Conservation (phyloP, 441 rosid genomes). For the Eutrema salsugineum region DNA sequence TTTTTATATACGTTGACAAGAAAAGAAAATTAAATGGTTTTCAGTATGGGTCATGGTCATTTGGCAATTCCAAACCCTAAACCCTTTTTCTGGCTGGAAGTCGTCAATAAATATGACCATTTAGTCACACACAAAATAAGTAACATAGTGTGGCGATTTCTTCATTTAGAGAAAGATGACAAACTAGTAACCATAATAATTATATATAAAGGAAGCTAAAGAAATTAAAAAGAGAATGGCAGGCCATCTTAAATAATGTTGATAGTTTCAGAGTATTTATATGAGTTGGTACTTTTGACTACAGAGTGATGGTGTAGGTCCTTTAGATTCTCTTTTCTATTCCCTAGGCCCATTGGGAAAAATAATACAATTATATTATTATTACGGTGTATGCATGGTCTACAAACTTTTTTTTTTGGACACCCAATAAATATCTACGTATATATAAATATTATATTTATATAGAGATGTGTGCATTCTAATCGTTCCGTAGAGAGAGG, state of each 20-base stretch:
- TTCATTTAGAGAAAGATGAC: not conserved
- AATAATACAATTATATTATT: too few relatives aligned
- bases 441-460: not conserved
- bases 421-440: not conserved
- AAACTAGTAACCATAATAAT: not conserved
- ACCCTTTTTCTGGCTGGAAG: not conserved
- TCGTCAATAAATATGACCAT: not conserved
- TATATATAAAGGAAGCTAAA: not conserved
- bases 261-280: not conserved
- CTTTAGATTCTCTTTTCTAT: not conserved
- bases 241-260: not conserved
- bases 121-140: not conserved
- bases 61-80: not conserved
- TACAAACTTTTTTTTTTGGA: too few relatives aligned
- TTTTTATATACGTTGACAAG: not conserved
- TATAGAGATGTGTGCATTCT: not conserved
- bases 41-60: not conserved
- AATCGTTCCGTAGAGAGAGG: not conserved
- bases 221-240: not conserved
- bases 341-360: not conserved
- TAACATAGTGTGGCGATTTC: not conserved
- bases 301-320: not conserved
- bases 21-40: not conserved
- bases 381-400: not conserved
- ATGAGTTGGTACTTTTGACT: not conserved